These are phyloP conservation scores for Trichoderma gracile DNA, from an alignment of 2,329 filamentous ascomycete genomes.

Conservation along the genomic window DNA sequence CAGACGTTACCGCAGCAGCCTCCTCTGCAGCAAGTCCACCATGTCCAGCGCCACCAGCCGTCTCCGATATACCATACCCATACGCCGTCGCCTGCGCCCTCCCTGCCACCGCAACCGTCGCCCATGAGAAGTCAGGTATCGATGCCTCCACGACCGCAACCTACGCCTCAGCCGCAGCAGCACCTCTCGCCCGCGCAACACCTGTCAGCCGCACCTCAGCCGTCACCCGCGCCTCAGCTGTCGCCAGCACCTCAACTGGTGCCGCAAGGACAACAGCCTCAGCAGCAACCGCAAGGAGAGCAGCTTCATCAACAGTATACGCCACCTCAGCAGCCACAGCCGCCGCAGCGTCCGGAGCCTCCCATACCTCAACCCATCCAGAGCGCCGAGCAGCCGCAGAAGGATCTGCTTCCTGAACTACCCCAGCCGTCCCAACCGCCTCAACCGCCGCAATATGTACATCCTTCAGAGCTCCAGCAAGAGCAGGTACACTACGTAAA, in stretches of 20 bases:
- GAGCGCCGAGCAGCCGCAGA: not conserved
- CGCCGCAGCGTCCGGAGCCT: constrained; percentile 17
- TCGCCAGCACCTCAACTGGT: constrained; percentile 8
- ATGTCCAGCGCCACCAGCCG: constrained; percentile 38
- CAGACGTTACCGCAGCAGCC: constrained; percentile 40
- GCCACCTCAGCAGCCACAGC: constrained; percentile 28
- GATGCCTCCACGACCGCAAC: constrained; percentile 27
- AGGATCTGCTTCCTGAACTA: constrained; percentile 21
- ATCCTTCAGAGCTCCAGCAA: constrained; percentile 29
- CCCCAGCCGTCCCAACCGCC: constrained; percentile 25
- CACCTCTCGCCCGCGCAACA: constrained; percentile 14
- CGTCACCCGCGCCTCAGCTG: constrained; percentile 15
- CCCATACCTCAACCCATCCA: constrained; percentile 10
- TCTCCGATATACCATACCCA: constrained; percentile 32
- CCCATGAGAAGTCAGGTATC: constrained; percentile 28
- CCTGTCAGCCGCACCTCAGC: constrained; percentile 16
- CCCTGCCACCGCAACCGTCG: constrained; percentile 19
- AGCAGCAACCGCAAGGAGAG: constrained; percentile 18
- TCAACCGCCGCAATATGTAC: constrained; percentile 29
- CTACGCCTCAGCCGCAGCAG: constrained; percentile 23
- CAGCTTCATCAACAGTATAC: constrained; percentile 19
- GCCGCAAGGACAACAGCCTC: constrained; percentile 17
- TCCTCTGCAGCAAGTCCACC: constrained; percentile 31
- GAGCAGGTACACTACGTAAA: constrained; percentile 41
- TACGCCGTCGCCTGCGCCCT: constrained; percentile 31